Base-by-base conservation (phyloP, 306 rosid genomes). In the Lathyrus tuberosus region DNA sequence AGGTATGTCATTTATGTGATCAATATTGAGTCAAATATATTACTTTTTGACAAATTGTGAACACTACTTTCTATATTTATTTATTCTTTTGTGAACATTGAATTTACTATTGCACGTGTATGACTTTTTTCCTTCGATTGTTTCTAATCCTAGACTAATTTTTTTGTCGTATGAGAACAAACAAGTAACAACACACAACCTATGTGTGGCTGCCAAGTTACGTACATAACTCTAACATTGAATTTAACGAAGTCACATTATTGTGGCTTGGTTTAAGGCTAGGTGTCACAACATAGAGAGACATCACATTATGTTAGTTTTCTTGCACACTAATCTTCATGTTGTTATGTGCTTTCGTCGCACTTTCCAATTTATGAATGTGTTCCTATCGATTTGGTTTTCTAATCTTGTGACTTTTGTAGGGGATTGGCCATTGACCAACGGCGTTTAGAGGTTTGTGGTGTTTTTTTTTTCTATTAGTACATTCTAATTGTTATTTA, bases 151-250 rank as follows among this genome's bases (percentile, higher is more conserved):
- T 51, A 13, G 47, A 11, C 33, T 47, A 28, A 16, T 2, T 11
- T 11, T 11, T 16, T 33, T 16, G 11, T 28, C 18, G 22, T 18
- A 13, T 13, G 12, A 9, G 4, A 54, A 54, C 22, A 20, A 20
- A 20, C 22, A 20, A 20, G 22, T 20, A 20, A 20, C 37, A 56
- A 22, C 33, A 54, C 43, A 40, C 1, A 2, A 12, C n/a, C 11
- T 47, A 60, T 60, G 76, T 59, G 69, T 71, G 76, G 68, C 76
- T 47, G 67, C 59, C 59, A 60, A 60, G 68, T 71, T 71, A 60
- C 68, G 76, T 71, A 0, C 35, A 49, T 16, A 37, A 16, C 8
- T 12, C n/a, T 17, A 48, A 38, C 63, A 5, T 37, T 52, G 68
- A 70, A 70, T 10, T 18, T 53, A 57, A 57, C 5, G 1, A 56